Percentiles rank a stretch among this genome's conserved stretches.
These are phyloP conservation scores for Albophoma yamanashiensis DNA, from an alignment of 2,329 filamentous ascomycete species.

Conservation along the genomic window DNA sequence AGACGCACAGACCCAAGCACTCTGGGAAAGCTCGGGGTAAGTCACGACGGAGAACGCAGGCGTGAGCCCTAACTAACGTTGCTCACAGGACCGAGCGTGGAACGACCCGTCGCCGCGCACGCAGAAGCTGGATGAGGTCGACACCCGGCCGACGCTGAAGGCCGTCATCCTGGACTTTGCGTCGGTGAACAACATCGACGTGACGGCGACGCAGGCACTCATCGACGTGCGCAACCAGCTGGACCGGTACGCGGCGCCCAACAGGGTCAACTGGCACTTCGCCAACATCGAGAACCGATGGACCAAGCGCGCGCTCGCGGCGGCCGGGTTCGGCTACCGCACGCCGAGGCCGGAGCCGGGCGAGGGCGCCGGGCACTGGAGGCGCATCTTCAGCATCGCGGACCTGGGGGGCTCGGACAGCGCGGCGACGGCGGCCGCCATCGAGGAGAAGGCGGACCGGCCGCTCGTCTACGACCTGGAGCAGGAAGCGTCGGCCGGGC, in stretches of 20 bases:
- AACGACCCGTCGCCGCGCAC: slow-evolving; percentile 38
- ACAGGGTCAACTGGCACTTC: slow-evolving; percentile 38
- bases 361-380: slow-evolving; percentile 27
- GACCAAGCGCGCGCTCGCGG: slow-evolving; percentile 43
- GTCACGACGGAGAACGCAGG: slow-evolving; percentile 7
- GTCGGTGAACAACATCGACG: slow-evolving; percentile 43
- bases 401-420: slow-evolving; percentile 67
- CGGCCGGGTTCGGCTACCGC: slow-evolving; percentile 40
- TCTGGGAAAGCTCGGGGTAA: slow-evolving; percentile 35
- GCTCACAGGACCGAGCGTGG: slow-evolving; percentile 40
- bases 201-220: slow-evolving; percentile 42
- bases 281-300: slow-evolving; percentile 42
- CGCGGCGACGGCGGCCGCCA: slow-evolving; percentile 45
- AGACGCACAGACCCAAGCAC: slow-evolving; percentile 31
- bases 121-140: slow-evolving; percentile 16
- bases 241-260: slow-evolving; percentile 36
- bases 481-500: slow-evolving; percentile 10
- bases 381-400: slow-evolving; percentile 86
- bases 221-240: slow-evolving; percentile 44
- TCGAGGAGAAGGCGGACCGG: slow-evolving; percentile 43
- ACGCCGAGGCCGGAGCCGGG: slow-evolving; percentile 15
- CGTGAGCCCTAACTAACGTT: slow-evolving; percentile 4
- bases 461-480: slow-evolving; percentile 16
- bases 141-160: slow-evolving; percentile 36
- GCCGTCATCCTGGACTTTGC: slow-evolving; percentile 47